phyloP scores from a whole-genome alignment of 768 basidiomycete species.

The Kwoniella dejecticola region DNA sequence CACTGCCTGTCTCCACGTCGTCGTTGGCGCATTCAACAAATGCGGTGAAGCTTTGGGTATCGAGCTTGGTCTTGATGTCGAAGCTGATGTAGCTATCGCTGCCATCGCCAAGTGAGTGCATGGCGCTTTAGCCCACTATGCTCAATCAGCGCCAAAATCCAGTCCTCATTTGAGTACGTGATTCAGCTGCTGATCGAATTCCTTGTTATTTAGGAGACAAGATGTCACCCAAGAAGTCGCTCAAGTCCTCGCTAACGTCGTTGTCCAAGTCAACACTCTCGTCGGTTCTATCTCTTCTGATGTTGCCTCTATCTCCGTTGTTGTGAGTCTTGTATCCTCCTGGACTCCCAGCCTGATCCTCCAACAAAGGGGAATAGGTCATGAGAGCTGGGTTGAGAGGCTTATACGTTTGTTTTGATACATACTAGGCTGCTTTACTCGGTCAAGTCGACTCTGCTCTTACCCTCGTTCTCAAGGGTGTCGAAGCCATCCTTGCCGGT shows the following conservation, averaged over 20 bases:
- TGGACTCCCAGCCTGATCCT: too few species aligned
- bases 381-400: too few species aligned
- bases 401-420: too few species aligned
- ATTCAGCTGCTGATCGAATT: too few species aligned
- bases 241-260: constrained; percentile 15
- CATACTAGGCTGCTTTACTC: constrained; percentile 15
- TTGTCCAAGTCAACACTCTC: constrained; percentile 12
- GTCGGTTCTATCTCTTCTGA: constrained; percentile 9
- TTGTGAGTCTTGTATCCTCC: constrained; percentile 6
- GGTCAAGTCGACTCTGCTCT: constrained; percentile 11
- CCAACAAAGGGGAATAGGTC: too few species aligned
- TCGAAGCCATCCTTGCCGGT: constrained; percentile 19
- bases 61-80: constrained; percentile 13
- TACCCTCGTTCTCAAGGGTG: constrained; percentile 9
- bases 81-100: constrained; percentile 15
- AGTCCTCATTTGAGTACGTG: too few species aligned
- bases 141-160: too few species aligned
- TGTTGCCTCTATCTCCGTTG: constrained; percentile 5
- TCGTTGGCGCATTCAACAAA: constrained; percentile 21
- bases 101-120: constrained; percentile 17
- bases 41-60: constrained; percentile 18
- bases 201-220: constrained; percentile 17
- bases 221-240: constrained; percentile 10
- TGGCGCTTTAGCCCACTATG: not conserved
- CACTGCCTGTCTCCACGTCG: constrained; percentile 12